These are phyloP conservation scores for Teratosphaeria gauchensis DNA, from an alignment of 2,329 filamentous ascomycete species.

Conservation along the genomic window DNA sequence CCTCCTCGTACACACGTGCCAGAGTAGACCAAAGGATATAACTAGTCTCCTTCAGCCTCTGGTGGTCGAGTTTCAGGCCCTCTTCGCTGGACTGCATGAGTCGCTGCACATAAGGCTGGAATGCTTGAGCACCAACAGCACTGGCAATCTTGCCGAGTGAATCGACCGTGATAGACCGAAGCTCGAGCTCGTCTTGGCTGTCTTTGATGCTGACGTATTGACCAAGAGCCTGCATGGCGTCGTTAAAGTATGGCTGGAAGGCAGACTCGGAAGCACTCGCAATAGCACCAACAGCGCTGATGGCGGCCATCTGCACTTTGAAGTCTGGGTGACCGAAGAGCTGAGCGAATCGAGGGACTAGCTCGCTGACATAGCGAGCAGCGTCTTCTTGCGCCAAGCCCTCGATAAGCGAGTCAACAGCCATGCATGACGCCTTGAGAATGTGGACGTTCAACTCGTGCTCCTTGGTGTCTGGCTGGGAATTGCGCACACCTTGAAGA, in stretches of 20 bases:
- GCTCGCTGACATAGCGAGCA: constrained; percentile 67
- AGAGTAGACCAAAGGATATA: constrained; percentile 96
- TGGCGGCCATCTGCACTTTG: constrained; percentile 81
- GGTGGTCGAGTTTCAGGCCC: constrained; percentile 77
- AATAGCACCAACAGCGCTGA: constrained; percentile 82
- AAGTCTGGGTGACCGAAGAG: constrained; percentile 77
- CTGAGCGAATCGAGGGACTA: constrained; percentile 75
- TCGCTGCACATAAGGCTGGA: constrained; percentile 83
- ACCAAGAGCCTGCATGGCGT: constrained; percentile 82
- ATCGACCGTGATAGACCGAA: constrained; percentile 83
- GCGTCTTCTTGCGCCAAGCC: constrained; percentile 74
- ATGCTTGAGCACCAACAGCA: constrained; percentile 74
- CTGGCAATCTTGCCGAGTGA: constrained; percentile 86
- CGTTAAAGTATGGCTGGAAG: constrained; percentile 85
- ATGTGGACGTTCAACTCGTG: constrained; percentile 72
- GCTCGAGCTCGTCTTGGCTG: constrained; percentile 77
- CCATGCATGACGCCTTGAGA: constrained; percentile 80
- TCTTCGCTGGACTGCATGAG: constrained; percentile 91
- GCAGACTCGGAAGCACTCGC: constrained; percentile 72
- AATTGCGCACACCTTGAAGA: constrained; percentile 52
- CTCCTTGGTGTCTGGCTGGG: constrained; percentile 33
- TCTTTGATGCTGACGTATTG: constrained; percentile 79
- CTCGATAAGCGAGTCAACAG: constrained; percentile 83
- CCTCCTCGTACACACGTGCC: constrained; percentile 82
- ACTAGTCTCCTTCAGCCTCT: constrained; percentile 85